These are phyloP conservation scores for Phytopythium oedochilum DNA, from an alignment of 352 stramenopile species.

Conservation along the genomic window DNA sequence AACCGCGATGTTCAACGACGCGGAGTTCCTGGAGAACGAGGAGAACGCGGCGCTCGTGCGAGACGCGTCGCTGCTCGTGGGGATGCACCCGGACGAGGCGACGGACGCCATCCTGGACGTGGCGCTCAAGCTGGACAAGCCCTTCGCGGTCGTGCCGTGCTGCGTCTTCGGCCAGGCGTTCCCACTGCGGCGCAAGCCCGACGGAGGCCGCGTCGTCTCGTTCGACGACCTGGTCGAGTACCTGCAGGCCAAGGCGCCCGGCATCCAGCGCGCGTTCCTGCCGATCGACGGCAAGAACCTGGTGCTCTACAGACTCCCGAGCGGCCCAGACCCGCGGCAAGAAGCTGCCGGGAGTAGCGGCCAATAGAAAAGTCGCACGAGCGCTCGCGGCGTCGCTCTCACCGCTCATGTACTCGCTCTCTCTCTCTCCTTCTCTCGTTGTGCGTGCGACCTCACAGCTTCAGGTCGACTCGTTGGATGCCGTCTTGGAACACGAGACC, in stretches of 20 bases:
- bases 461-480: neutral
- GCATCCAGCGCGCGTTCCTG: slow-evolving; percentile 59
- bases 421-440: no score
- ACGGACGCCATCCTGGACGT: slow-evolving; percentile 94
- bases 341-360: neutral
- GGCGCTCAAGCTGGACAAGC: slow-evolving; percentile 85
- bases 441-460: neutral
- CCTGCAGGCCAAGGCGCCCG: slow-evolving; percentile 57
- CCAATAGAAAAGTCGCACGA: neutral
- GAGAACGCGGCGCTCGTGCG: slow-evolving; percentile 52
- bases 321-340: neutral
- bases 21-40: slow-evolving; percentile 41
- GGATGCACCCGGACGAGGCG: slow-evolving; percentile 94
- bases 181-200: slow-evolving; percentile 44
- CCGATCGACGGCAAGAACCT: slow-evolving; percentile 84
- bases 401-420: neutral
- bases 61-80: slow-evolving; percentile 80
- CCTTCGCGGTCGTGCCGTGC: slow-evolving; percentile 95
- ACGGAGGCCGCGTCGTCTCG: slow-evolving; percentile 57
- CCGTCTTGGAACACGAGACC: slow-evolving; percentile 3
- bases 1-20: slow-evolving; percentile 58
- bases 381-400: neutral
- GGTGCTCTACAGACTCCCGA: slow-evolving; percentile 53
- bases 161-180: slow-evolving; percentile 94
- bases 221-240: slow-evolving; percentile 82